These are phyloP conservation scores for Cystobasidium slooffiae DNA, from an alignment of 1,284 basidiomycete species.

Conservation along the genomic window DNA sequence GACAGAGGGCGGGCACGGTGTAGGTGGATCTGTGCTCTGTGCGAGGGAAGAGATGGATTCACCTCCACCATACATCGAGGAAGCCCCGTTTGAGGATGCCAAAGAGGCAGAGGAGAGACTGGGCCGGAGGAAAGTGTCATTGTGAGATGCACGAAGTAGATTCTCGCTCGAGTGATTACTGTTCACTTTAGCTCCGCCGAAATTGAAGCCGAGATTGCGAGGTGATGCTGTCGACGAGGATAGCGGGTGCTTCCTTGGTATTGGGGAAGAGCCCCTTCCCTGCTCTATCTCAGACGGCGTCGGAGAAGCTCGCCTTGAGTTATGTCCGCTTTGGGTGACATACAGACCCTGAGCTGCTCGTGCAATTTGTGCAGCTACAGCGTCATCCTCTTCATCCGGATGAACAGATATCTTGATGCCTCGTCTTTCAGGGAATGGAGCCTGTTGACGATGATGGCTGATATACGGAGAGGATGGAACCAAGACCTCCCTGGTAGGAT, in stretches of 20 bases:
- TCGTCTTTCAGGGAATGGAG: not conserved
- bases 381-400: conserved; percentile 13
- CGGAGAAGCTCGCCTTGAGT: too few species aligned
- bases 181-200: not conserved
- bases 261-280: too few species aligned
- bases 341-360: not conserved
- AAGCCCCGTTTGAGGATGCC: conserved; percentile 11
- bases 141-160: not conserved
- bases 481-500: not conserved
- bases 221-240: not conserved
- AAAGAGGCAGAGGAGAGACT: conserved; percentile 18
- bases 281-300: too few species aligned
- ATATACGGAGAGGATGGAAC: not conserved
- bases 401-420: conserved; percentile 32
- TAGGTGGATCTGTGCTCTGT: conserved; percentile 23
- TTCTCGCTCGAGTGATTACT: too few species aligned
- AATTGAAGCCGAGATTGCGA: not conserved
- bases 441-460: not conserved
- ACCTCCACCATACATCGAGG: conserved; percentile 17
- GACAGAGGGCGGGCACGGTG: conserved; percentile 5
- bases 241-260: too few species aligned
- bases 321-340: too few species aligned
- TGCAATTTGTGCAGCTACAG: not conserved
- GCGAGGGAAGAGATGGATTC: conserved; percentile 11
- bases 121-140: conserved; percentile 18